These are phyloP conservation scores for Nemania diffusa DNA, from an alignment of 2,329 filamentous ascomycete species.

Conservation along the genomic window DNA sequence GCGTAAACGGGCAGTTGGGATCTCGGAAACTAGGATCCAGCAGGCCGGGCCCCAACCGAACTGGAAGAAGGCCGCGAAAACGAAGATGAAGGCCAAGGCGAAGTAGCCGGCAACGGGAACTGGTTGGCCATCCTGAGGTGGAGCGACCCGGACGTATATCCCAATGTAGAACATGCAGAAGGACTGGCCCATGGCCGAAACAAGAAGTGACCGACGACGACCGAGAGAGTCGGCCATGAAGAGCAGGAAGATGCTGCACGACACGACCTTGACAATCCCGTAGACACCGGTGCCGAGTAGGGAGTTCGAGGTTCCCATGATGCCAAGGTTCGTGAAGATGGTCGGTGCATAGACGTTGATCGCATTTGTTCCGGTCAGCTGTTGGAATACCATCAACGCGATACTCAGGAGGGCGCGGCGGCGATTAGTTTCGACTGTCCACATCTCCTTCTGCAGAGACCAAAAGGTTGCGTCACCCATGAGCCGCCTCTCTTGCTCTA, in stretches of 20 bases:
- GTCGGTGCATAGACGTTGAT: constrained; percentile 51
- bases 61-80: constrained; percentile 74
- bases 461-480: constrained; percentile 62
- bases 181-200: constrained; percentile 69
- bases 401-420: constrained; percentile 73
- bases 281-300: constrained; percentile 73
- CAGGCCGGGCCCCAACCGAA: constrained; percentile 73
- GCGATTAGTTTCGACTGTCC: constrained; percentile 67
- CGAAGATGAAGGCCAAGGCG: too few relatives aligned
- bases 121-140: constrained; percentile 58
- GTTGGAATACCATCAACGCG: constrained; percentile 72
- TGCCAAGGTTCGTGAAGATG: constrained; percentile 50
- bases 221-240: constrained; percentile 71
- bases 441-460: constrained; percentile 73
- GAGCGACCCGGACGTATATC: constrained; percentile 69
- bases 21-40: constrained; percentile 73
- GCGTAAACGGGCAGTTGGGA: constrained; percentile 66
- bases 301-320: constrained; percentile 59
- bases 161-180: constrained; percentile 74
- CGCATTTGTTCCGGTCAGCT: constrained; percentile 70
- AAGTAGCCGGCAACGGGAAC: constrained; percentile 72
- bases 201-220: constrained; percentile 63
- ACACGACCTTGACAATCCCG: constrained; percentile 70
- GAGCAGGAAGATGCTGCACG: constrained; percentile 66
- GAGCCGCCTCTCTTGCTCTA: constrained; percentile 70